Evolutionary conservation across 257 asterid genomes (phyloP).

Genomic region (Ophiorrhiza pumila): DNA sequence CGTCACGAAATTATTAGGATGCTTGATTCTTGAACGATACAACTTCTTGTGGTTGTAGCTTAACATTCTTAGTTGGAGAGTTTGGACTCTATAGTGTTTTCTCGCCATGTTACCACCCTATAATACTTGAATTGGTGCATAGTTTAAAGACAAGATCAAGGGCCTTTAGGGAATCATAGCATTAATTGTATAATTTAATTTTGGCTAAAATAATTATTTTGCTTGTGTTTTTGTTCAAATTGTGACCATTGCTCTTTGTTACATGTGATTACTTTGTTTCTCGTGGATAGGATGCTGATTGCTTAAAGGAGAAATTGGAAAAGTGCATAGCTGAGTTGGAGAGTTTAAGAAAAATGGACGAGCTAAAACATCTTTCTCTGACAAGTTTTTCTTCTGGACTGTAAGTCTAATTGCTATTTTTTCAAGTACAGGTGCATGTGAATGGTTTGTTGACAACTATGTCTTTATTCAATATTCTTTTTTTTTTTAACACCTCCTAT

Average conservation of each 20-base stretch:
- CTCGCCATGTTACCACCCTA: not conserved
- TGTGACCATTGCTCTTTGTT: not conserved
- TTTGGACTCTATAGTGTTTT: not conserved
- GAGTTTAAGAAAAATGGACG: slow-evolving; percentile 47
- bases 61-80: not conserved
- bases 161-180: too few species aligned
- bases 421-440: not conserved
- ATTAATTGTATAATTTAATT: not conserved
- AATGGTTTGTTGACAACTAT: not conserved
- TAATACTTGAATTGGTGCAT: not conserved
- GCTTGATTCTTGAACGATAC: not conserved
- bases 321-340: slow-evolving; percentile 51
- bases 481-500: not conserved
- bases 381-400: slow-evolving; percentile 45
- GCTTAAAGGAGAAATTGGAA: slow-evolving; percentile 57
- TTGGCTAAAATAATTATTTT: not conserved
- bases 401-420: slow-evolving; percentile 43
- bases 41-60: not conserved
- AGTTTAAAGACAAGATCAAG: too few species aligned
- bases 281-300: slow-evolving; percentile 50
- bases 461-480: not conserved
- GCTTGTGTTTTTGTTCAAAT: not conserved
- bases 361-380: slow-evolving; percentile 47
- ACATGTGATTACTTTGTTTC: not conserved
- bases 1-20: not conserved